Base-by-base conservation (phyloP, 352 stramenopile species). In the Peronospora farinosa region DNA sequence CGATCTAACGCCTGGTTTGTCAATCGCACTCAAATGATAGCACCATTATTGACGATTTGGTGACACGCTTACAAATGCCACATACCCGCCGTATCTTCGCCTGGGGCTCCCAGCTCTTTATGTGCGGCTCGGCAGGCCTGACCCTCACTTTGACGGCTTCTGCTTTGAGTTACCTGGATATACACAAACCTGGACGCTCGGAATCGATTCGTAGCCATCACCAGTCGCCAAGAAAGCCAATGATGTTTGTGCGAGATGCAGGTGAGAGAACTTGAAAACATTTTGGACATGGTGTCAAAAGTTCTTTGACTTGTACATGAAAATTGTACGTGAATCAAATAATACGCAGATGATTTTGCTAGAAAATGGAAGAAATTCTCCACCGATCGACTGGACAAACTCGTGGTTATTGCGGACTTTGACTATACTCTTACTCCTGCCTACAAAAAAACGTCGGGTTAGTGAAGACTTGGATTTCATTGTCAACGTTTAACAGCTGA, bases 361-460 rank as follows among this genome's bases (percentile, higher is more conserved):
- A 49, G 61, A 36, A 92, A 92, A 51, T 84, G 74, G 70, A 83
- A 85, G 44, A 87, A 86, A 40, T 87, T 92, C 42, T 63, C 66
- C 13, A 74, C 61, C 23, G 78, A 87, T 33, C 72, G 78, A 30
- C 49, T 85, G 8, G 65, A 81, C 47, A 74, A 83, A 48, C 71
- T 92, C 21, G 57, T 92, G 30, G 74, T 92, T 46, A 92, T 92
- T 47, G 65, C 81, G 1, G 81, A 92, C 51, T 92, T 92, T 58
- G 81, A 92, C 58, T 82, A 88, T 17, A 92, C 81, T 32, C 64
- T 92, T 43, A 37, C 31, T 37, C 31, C 11, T 37, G 31, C 31
- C 4, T 37, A 16, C 11, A 37, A 37, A 11, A 84, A 78, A 28
- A 57, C 65, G 17, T 67, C 59, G n/a, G 63, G 69, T 75, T 36